Conservation (phyloP, 257 asterid species). For the Solanum virginianum region DNA sequence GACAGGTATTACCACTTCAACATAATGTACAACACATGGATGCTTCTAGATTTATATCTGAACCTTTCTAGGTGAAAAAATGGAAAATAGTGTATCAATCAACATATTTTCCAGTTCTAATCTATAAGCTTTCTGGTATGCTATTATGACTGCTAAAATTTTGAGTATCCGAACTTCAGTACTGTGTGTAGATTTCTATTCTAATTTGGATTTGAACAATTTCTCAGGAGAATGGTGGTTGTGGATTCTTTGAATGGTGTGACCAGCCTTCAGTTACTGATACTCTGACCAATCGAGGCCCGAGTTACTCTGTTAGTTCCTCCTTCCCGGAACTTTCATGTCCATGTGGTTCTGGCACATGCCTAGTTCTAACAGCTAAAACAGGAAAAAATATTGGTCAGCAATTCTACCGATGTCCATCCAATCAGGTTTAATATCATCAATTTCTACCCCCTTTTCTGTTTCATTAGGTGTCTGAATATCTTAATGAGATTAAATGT, state of each 20-base stretch:
- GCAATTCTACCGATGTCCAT: conserved; percentile 9
- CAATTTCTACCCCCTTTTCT: background rate
- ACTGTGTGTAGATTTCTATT: background rate
- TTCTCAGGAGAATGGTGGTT: conserved; percentile 11
- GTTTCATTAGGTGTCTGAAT: background rate
- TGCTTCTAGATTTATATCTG: background rate
- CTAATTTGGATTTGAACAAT: background rate
- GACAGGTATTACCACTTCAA: background rate
- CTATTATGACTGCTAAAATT: background rate
- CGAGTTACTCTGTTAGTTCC: background rate
- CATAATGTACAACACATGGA: background rate
- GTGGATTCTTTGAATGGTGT: conserved; percentile 16
- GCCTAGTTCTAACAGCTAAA: conserved; percentile 6
- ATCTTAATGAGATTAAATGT: background rate
- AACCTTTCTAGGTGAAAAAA: background rate
- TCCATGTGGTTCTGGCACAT: conserved; percentile 13
- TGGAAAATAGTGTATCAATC: background rate
- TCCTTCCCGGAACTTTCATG: background rate
- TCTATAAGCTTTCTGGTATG: background rate
- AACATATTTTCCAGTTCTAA: background rate
- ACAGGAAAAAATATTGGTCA: conserved; percentile 10
- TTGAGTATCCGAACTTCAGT: background rate
- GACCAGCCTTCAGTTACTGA: background rate
- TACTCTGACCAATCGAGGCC: background rate
- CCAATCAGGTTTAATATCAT: background rate